Evolutionary conservation across 805 yeast species (phyloP), one percentile per base, ranked within the genome.

Genomic region (Hanseniaspora pseudoguilliermondii): DNA sequence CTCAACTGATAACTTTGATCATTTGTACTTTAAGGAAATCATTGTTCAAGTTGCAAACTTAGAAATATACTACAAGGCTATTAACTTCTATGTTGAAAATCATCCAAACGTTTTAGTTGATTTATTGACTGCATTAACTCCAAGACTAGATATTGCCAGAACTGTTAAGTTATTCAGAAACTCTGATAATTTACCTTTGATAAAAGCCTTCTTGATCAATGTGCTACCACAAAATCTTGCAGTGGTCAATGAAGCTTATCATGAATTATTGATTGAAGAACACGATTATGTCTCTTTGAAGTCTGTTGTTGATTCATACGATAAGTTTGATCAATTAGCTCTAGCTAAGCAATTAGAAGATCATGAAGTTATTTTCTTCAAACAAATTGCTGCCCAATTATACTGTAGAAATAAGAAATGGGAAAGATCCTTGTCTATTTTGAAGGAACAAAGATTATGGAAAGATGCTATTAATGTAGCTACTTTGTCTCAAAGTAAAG

Each of bases 11-110:
- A 89, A 96, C 18, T 90, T 91, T 65, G 97, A 93, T 63, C 98
- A 93, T 69, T 73, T 82, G 34, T 85, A 95, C 44, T 93, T 93
- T 78, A 93, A 93, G 75, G 97, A 93, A 66, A 83, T 93, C 49
- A 76, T 93, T 59, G 95, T 87, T 59, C 93, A 93, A 75, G 97
- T 90, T 59, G 84, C 96, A 38, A 93, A 93, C 73, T 76, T 93
- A 70, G 98, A 93, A 75, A 89, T 93, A 58, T 93, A 90, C 73
- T 93, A 91, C 82, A 88, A 89, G 74, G 97, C 97, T 13, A 86
- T 93, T 66, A 90, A 87, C 75, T 93, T 93, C 70, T 93, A 93
- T 71, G 81, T 91, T 70, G 80, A 80, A 54, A 91, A 89, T 73
- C 95, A 89, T 71, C 98, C 98, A 60, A 82, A 90, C 55, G 77